phyloP scores from a whole-genome alignment of 495 filamentous ascomycete species.

The Polyplosphaeria fusca region DNA sequence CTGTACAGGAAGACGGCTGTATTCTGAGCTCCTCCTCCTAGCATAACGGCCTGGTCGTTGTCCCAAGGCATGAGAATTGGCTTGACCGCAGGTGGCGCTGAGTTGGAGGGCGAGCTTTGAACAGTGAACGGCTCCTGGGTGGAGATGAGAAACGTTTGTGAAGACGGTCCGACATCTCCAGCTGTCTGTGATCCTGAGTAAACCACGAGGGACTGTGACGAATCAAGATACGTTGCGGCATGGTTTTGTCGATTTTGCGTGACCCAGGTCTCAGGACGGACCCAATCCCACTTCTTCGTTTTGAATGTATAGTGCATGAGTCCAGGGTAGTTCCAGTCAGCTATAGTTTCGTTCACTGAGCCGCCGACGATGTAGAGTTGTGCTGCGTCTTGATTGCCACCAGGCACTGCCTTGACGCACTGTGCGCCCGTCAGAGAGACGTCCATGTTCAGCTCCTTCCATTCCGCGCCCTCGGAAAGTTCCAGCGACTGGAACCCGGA shows the following conservation, averaged over 20 bases:
- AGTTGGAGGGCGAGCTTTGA: conserved; percentile 44
- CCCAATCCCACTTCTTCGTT: conserved; percentile 70
- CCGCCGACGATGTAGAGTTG: conserved; percentile 87
- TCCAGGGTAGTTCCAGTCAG: conserved; percentile 61
- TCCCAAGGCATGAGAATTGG: conserved; percentile 81
- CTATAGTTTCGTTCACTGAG: conserved; percentile 48
- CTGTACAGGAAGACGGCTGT: conserved; percentile 65
- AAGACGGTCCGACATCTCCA: conserved; percentile 44
- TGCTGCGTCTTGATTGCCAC: conserved; percentile 51
- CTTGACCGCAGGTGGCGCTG: conserved; percentile 59
- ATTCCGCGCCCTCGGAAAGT: conserved; percentile 64
- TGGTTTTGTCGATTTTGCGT: conserved; percentile 71
- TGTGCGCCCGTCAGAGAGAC: conserved; percentile 67
- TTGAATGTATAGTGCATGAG: conserved; percentile 79
- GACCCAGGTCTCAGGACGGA: conserved; percentile 52
- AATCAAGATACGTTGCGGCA: conserved; percentile 70
- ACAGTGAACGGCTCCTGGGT: conserved; percentile 60
- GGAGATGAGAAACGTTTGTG: conserved; percentile 72
- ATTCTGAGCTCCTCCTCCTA: conserved; percentile 70
- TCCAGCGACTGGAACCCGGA: conserved; percentile 71
- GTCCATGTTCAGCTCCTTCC: conserved; percentile 62
- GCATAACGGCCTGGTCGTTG: conserved; percentile 63
- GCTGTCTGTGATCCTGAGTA: conserved; percentile 68
- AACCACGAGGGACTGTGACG: conserved; percentile 67
- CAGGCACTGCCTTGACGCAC: conserved; percentile 65